Conservation (phyloP, 2,329 filamentous ascomycete species). For the Fusarium marasasianum region DNA sequence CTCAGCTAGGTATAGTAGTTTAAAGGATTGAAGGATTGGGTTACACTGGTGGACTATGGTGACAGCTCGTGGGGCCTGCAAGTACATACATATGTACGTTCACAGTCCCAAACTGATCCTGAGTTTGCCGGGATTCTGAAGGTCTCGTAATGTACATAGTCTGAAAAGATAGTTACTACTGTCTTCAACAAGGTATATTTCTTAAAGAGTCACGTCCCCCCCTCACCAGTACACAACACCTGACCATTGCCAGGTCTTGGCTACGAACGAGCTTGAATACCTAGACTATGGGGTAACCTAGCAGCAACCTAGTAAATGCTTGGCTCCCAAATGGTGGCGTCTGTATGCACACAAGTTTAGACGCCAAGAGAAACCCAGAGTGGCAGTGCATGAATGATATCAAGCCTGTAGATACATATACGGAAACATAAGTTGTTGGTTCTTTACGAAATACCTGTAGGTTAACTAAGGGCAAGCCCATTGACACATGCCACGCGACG, state of each 20-base stretch:
- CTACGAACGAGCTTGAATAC: constrained; percentile 20
- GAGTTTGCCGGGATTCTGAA: neutral
- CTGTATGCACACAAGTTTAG: constrained; percentile 3
- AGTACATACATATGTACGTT: neutral
- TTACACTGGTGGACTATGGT: neutral
- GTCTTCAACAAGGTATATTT: neutral
- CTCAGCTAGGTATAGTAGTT: neutral
- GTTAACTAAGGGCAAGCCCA: neutral
- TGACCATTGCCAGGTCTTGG: constrained; percentile 39
- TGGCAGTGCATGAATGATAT: constrained; percentile 24
- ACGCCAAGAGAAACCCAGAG: constrained; percentile 20
- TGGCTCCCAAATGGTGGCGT: constrained; percentile 36
- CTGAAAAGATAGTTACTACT: neutral
- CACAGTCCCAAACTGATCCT: neutral
- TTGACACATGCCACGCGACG: constrained; percentile 31
- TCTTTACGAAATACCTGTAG: neutral
- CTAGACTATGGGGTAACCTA: constrained; percentile 18
- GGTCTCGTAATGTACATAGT: neutral
- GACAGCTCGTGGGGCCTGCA: neutral
- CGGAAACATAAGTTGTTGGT: neutral
- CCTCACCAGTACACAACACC: constrained; percentile 6
- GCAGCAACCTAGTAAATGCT: constrained; percentile 20
- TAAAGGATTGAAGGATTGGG: neutral
- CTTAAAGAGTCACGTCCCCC: constrained; percentile 1
- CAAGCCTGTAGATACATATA: neutral